A percentile compares a stretch with the other conserved stretches of the same genome.
Evolutionary conservation across 108 stramenopile species (phyloP).

Genomic region (Pseudonitzschia delicatissima): DNA sequence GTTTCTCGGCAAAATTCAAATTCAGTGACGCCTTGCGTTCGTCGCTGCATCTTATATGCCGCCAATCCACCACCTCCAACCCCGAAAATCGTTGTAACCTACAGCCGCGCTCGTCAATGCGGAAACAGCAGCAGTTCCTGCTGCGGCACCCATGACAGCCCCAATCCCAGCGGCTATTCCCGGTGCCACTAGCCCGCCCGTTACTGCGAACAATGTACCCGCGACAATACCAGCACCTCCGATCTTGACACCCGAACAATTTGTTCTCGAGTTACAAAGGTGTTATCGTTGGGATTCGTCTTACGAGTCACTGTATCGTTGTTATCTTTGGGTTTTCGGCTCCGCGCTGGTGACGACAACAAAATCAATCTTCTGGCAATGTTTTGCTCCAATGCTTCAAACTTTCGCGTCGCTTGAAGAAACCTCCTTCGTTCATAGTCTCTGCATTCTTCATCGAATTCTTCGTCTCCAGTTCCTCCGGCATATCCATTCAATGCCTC

Average conservation of each 20-base stretch:
- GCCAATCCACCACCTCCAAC: constrained; percentile 83
- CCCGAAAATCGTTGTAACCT: constrained; percentile 80
- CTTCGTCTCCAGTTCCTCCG: constrained; percentile 14
- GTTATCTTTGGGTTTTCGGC: neutral
- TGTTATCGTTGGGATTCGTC: neutral
- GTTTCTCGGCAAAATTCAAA: constrained; percentile 69
- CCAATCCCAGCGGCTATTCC: constrained; percentile 75
- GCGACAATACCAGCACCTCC: constrained; percentile 67
- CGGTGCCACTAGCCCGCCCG: constrained; percentile 76
- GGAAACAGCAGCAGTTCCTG: constrained; percentile 65
- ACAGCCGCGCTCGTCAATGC: constrained; percentile 73
- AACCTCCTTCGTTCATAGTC: constrained; percentile 15
- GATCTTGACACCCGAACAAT: constrained; percentile 71
- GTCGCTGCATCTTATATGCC: constrained; percentile 79
- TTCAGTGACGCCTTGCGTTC: constrained; percentile 81
- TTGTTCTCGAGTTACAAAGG: constrained; percentile 51
- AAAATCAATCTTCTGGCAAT: constrained; percentile 64
- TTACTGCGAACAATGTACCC: constrained; percentile 69
- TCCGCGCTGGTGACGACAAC: constrained; percentile 40
- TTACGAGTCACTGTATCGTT: constrained; percentile 1
- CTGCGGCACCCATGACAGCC: constrained; percentile 70
- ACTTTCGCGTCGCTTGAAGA: constrained; percentile 68
- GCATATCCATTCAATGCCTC: neutral
- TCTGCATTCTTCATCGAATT: neutral
- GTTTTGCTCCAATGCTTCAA: constrained; percentile 76